Conservation (phyloP, 306 rosid species). For the Betula pendula region DNA sequence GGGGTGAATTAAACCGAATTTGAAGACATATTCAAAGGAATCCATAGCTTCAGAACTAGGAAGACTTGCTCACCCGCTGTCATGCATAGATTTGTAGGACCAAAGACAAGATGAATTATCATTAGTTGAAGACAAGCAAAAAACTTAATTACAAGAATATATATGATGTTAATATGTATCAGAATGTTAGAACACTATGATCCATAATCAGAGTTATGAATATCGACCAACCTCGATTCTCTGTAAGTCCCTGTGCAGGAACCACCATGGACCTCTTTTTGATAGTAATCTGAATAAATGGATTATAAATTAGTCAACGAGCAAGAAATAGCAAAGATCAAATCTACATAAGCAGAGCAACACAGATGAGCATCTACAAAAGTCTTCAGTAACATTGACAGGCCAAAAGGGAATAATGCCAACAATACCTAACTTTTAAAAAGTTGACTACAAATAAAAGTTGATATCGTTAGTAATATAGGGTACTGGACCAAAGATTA, state of each 20-base stretch:
- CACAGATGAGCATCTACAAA: neutral
- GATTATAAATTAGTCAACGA: constrained; percentile 11
- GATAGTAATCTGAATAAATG: constrained; percentile 62
- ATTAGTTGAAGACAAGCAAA: neutral
- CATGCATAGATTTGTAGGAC: neutral
- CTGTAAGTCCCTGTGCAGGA: constrained; percentile 59
- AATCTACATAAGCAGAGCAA: neutral
- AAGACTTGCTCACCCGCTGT: neutral
- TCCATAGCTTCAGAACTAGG: neutral
- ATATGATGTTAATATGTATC: neutral
- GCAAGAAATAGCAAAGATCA: constrained; percentile 6
- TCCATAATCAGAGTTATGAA: constrained; percentile 1
- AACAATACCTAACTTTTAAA: neutral
- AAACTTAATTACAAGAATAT: neutral
- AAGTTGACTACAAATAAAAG: neutral
- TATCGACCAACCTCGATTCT: constrained; percentile 47
- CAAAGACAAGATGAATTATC: neutral
- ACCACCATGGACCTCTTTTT: constrained; percentile 95
- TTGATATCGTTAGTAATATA: neutral
- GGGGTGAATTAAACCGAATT: neutral
- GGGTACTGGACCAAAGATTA: neutral
- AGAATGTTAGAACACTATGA: neutral
- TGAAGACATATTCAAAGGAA: neutral
- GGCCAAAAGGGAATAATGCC: neutral
- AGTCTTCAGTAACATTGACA: constrained; percentile 4